These are phyloP conservation scores for Lactarius psammicola DNA, from an alignment of 768 basidiomycete species.

Conservation along the genomic window DNA sequence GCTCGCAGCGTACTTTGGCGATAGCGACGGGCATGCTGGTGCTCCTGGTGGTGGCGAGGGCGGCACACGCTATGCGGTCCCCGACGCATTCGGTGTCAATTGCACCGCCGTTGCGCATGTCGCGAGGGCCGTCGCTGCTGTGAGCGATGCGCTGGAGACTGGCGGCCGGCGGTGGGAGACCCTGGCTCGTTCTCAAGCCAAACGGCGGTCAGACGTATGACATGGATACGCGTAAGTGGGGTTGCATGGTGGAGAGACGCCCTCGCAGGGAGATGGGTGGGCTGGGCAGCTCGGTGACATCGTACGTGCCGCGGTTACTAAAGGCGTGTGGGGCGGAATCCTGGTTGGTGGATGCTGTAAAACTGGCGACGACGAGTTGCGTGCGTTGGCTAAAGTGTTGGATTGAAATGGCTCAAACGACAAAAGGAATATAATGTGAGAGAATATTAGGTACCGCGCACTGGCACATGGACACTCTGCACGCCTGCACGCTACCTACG, in stretches of 20 bases:
- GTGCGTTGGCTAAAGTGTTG: constrained; percentile 15
- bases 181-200: constrained; percentile 69
- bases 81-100: constrained; percentile 69
- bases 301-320: constrained; percentile 29
- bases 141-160: constrained; percentile 33
- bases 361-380: constrained; percentile 53
- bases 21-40: constrained; percentile 27
- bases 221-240: constrained; percentile 46
- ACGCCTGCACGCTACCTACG: neutral
- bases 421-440: constrained; percentile 1
- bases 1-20: constrained; percentile 41
- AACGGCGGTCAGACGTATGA: constrained; percentile 64
- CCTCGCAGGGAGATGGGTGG: constrained; percentile 37
- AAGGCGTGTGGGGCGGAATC: constrained; percentile 47
- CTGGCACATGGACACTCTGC: too few species aligned
- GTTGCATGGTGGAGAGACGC: constrained; percentile 10
- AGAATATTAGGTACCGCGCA: constrained; percentile 8
- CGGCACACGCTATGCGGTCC: constrained; percentile 33
- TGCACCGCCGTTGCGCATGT: constrained; percentile 57
- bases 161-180: constrained; percentile 31
- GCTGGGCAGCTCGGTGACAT: constrained; percentile 35
- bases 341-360: constrained; percentile 73
- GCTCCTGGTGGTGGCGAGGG: constrained; percentile 6
- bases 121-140: constrained; percentile 40
- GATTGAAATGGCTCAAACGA: neutral